Base-by-base conservation (phyloP, 257 asterid genomes). In the Galeopsis tetrahit region DNA sequence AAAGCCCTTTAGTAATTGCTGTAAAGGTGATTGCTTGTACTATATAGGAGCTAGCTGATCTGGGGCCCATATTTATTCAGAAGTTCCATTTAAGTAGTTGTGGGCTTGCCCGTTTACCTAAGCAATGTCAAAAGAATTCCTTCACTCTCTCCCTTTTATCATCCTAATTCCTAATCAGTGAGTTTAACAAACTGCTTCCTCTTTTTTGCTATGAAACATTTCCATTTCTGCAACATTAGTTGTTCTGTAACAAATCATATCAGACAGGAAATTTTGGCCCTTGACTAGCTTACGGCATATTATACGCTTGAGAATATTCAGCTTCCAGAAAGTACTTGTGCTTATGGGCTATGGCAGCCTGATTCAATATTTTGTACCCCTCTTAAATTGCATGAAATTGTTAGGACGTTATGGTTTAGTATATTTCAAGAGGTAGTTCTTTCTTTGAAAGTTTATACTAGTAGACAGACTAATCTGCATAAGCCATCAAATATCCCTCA, bases 131-230 rank as follows among this genome's bases (percentile, higher is more conserved):
- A 49, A 14, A 49, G 56, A 14, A 9, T n/a, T 49, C 56, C 56
- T 49, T 13, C 14, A 49, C 9, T 14, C 56, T 49, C 28, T 49
- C 28, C 7, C 5, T n/a, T 49, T 49, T 49, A n/a, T 49, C 56
- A n/a, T 49, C 56, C 56, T 14, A 14, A 49, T 49, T 49, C 56
- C 56, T 14, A 14, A 49, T 49, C 56, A n/a, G 56, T 49, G 56
- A 49, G 51, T 44, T 44, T 44, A 44, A 44, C 51, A 44, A 0
- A 44, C 10, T 44, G 51, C 51, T 44, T 44, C 51, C 51, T 44
- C 14, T 10, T 44, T 44, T 10, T 44, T 4, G 14, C 51, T 44
- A 7, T 44, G 51, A 44, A 44, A 44, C 11, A 14, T 44, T 44
- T 44, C 51, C 4, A 44, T 10, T 2, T 44, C 51, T 44, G 14